phyloP scores from a whole-genome alignment of 2,329 filamentous ascomycete species.

The Pseudogymnoascus sp. region DNA sequence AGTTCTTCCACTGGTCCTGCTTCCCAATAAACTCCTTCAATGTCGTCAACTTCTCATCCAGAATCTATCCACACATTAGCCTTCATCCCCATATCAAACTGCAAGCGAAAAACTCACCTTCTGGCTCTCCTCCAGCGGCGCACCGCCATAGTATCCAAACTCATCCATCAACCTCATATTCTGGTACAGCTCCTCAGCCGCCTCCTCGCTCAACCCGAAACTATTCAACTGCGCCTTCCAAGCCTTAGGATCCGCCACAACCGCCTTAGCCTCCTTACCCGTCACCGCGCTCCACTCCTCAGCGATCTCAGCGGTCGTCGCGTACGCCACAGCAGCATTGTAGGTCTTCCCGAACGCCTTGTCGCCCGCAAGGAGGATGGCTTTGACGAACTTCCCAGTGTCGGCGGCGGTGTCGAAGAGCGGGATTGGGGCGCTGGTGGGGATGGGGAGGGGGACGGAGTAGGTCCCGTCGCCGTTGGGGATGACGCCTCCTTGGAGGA shows the following conservation, averaged over 20 bases:
- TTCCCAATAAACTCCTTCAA: constrained; percentile 35
- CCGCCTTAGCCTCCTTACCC: constrained; percentile 32
- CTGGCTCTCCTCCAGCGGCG: constrained; percentile 33
- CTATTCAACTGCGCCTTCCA: constrained; percentile 34
- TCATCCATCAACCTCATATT: constrained; percentile 45
- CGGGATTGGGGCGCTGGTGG: constrained; percentile 27
- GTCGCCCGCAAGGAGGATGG: constrained; percentile 28
- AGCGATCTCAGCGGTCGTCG: constrained; percentile 34
- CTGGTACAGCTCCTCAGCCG: constrained; percentile 43
- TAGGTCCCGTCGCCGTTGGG: constrained; percentile 27
- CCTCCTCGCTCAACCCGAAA: constrained; percentile 32
- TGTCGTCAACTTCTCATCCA: constrained; percentile 35
- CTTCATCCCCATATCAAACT: neutral
- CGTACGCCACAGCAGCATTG: constrained; percentile 36
- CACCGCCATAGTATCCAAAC: constrained; percentile 46
- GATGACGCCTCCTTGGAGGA: constrained; percentile 20
- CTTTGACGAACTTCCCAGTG: constrained; percentile 30
- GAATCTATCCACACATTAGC: constrained; percentile 16
- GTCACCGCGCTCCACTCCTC: constrained; percentile 34
- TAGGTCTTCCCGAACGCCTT: constrained; percentile 36
- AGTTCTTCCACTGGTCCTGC: neutral
- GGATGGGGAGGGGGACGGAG: constrained; percentile 20
- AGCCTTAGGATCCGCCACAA: constrained; percentile 32
- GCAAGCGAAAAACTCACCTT: neutral
- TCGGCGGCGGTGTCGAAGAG: constrained; percentile 29